Evolutionary conservation across 441 rosid species (phyloP).

Genomic region (Rhodomyrtus psidioides): DNA sequence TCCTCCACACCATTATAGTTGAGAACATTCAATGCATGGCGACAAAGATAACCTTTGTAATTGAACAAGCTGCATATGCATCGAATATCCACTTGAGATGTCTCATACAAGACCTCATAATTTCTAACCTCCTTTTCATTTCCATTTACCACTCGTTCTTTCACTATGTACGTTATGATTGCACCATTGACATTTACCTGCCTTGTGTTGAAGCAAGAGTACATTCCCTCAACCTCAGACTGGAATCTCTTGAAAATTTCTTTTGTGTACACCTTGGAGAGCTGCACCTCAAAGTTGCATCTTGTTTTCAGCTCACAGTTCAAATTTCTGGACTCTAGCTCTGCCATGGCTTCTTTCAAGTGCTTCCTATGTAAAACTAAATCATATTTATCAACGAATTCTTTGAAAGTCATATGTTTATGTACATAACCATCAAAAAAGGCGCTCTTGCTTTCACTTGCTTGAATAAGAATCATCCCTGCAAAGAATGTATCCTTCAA

Average conservation of each 20-base stretch:
- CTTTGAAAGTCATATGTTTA: slow-evolving; percentile 42
- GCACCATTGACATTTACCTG: slow-evolving; percentile 30
- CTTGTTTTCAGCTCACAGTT: slow-evolving; percentile 32
- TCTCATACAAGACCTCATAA: slow-evolving; percentile 38
- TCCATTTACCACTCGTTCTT: slow-evolving; percentile 31
- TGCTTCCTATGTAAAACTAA: slow-evolving; percentile 35
- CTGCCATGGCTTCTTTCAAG: slow-evolving; percentile 34
- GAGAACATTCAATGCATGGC: slow-evolving; percentile 51
- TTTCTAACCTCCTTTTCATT: slow-evolving; percentile 29
- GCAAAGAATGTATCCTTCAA: slow-evolving; percentile 33
- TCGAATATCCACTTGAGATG: slow-evolving; percentile 31
- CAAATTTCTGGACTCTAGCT: slow-evolving; percentile 25
- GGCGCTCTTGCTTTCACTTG: slow-evolving; percentile 28
- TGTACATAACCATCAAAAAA: slow-evolving; percentile 48
- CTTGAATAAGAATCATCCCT: slow-evolving; percentile 37
- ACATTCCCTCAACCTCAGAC: slow-evolving; percentile 42
- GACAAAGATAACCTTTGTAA: slow-evolving; percentile 44
- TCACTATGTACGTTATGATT: slow-evolving; percentile 36
- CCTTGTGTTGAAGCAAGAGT: slow-evolving; percentile 43
- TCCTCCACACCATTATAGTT: slow-evolving; percentile 40
- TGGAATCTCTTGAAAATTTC: slow-evolving; percentile 32
- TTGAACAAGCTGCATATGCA: slow-evolving; percentile 51
- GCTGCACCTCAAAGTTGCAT: slow-evolving; percentile 37
- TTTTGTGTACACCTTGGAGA: slow-evolving; percentile 33
- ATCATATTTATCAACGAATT: slow-evolving; percentile 45